Conservation (phyloP, 305 asterid species). For the Ilex paraguariensis region DNA sequence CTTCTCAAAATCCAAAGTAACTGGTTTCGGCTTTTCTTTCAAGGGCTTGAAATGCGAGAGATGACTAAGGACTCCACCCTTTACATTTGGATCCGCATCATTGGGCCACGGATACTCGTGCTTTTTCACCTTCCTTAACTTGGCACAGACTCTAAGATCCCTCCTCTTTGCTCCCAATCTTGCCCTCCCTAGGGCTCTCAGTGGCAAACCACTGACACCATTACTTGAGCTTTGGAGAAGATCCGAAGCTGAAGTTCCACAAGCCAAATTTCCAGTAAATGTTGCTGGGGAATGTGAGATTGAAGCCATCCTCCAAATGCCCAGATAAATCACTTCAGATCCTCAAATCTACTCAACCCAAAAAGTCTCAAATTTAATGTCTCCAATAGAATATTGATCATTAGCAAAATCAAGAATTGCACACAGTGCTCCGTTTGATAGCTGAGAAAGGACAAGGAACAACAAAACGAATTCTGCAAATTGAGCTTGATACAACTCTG, state of each 20-base stretch:
- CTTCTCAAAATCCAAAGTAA: conserved; percentile 74
- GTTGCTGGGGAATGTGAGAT: conserved; percentile 52
- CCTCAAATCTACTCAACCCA: too few species aligned
- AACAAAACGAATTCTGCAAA: too few species aligned
- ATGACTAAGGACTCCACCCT: conserved; percentile 82
- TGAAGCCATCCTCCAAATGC: conserved; percentile 51
- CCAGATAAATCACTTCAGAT: conserved; percentile 12
- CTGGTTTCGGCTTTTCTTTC: conserved; percentile 82
- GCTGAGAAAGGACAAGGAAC: too few species aligned
- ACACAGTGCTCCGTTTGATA: too few species aligned
- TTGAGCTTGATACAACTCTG: too few species aligned
- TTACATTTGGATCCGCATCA: conserved; percentile 70
- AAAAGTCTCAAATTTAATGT: too few species aligned
- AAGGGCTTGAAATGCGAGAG: conserved; percentile 78
- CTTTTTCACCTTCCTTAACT: conserved; percentile 63
- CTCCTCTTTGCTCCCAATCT: conserved; percentile 47
- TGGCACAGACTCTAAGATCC: conserved; percentile 48
- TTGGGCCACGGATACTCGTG: conserved; percentile 76
- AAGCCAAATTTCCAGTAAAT: conserved; percentile 52
- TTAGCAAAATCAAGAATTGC: too few species aligned
- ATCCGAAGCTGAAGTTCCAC: conserved; percentile 65
- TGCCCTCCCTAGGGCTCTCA: conserved; percentile 62
- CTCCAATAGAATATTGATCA: too few species aligned
- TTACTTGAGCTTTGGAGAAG: conserved; percentile 65
- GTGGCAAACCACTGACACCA: conserved; percentile 63